Conservation (phyloP, 345 rosid genomes). For the Abelmoschus esculentus region DNA sequence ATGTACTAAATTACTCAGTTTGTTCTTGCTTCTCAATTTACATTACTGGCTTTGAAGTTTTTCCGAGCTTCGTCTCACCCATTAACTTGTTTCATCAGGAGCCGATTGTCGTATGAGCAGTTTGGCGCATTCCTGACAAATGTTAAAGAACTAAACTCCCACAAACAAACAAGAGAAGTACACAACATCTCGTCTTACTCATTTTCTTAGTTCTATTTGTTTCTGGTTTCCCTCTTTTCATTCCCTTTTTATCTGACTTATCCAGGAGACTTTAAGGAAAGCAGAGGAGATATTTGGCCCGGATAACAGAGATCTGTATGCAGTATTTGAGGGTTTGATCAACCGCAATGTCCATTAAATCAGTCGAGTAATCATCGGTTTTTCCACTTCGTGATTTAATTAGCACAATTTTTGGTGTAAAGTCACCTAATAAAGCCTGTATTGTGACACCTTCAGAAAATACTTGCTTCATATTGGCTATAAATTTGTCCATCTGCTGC, state of each 20-base stretch:
- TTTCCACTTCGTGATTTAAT: constrained; percentile 5
- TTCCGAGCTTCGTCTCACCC: neutral
- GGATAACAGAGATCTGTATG: constrained; percentile 74
- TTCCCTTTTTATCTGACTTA: neutral
- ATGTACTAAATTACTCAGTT: neutral
- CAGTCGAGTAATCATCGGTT: neutral
- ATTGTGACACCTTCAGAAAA: neutral
- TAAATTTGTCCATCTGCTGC: neutral
- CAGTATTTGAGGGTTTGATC: constrained; percentile 72
- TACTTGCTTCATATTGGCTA: neutral
- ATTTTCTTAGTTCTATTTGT: neutral
- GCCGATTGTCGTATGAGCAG: constrained; percentile 75
- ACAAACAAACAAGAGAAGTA: constrained; percentile 86
- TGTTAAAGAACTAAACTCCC: constrained; percentile 89
- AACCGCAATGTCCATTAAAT: constrained; percentile 55
- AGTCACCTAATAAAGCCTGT: constrained; percentile 9
- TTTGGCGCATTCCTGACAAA: constrained; percentile 86
- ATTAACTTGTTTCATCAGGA: constrained; percentile 33
- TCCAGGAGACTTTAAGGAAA: constrained; percentile 78
- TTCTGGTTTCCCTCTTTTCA: neutral
- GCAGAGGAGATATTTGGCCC: constrained; percentile 84
- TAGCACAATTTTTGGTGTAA: constrained; percentile 15
- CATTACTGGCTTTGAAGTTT: neutral
- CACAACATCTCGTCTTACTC: neutral
- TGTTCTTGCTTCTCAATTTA: neutral